Conservation (phyloP, 148 eudicot species). For the Vaccinium vitisidaea region DNA sequence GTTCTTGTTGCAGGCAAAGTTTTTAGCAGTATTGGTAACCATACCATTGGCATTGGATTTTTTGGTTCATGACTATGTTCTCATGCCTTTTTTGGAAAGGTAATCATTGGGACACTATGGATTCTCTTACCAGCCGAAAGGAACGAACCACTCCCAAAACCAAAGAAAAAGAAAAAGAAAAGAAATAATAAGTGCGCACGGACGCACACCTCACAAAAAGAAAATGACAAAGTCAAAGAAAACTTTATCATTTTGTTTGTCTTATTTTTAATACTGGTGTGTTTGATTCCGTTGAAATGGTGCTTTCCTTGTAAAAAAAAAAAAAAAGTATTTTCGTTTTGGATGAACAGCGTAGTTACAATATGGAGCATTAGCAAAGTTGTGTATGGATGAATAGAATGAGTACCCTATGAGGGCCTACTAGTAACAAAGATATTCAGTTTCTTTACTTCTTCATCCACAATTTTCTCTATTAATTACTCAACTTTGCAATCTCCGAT, state of each 20-base stretch:
- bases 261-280: not conserved
- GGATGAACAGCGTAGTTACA: not conserved
- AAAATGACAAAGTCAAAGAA: not conserved
- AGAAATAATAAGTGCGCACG: not conserved
- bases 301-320: not conserved
- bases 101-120: slow-evolving; percentile 25
- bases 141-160: not conserved
- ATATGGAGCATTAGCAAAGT: not conserved
- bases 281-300: not conserved
- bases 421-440: too few species aligned
- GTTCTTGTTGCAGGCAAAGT: slow-evolving; percentile 75
- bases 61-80: slow-evolving; percentile 88
- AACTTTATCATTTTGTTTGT: not conserved
- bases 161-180: not conserved
- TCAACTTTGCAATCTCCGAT: too few species aligned
- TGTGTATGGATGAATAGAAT: not conserved
- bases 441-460: too few species aligned
- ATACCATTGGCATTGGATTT: slow-evolving; percentile 86
- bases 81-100: slow-evolving; percentile 99
- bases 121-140: not conserved
- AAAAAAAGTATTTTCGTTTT: not conserved
- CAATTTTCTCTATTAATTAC: too few species aligned
- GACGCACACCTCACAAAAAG: not conserved
- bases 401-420: too few species aligned
- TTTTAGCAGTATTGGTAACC: slow-evolving; percentile 73